A percentile compares a stretch with the other conserved stretches of the same genome.
These are phyloP conservation scores for Euphorbia celastroides DNA, from an alignment of 441 rosid genomes.

Conservation along the genomic window DNA sequence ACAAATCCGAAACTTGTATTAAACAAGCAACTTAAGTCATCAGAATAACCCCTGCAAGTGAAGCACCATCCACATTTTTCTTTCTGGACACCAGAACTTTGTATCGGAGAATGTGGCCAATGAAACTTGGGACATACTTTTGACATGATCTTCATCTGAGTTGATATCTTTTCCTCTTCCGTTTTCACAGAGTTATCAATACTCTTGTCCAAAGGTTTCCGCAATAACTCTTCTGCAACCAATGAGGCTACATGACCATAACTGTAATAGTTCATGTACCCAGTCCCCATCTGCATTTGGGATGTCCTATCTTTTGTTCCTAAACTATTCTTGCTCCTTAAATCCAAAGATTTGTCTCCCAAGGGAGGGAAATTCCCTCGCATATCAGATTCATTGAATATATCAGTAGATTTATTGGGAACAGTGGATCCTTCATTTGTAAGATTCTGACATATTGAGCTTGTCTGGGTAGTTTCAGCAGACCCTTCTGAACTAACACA, in stretches of 20 bases:
- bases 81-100: constrained; percentile 38
- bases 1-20: constrained; percentile 44
- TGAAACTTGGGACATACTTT: constrained; percentile 49
- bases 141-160: constrained; percentile 72
- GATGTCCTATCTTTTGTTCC: constrained; percentile 26
- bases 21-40: constrained; percentile 66
- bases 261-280: constrained; percentile 63
- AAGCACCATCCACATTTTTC: constrained; percentile 99
- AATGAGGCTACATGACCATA: constrained; percentile 69
- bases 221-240: constrained; percentile 59
- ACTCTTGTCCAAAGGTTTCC: constrained; percentile 38
- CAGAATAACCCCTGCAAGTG: constrained; percentile 54
- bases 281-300: constrained; percentile 29
- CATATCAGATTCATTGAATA: constrained; percentile 26
- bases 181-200: constrained; percentile 33
- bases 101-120: constrained; percentile 50
- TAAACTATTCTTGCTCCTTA: constrained; percentile 27
- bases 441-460: constrained; percentile 35
- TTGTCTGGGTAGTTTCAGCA: constrained; percentile 53
- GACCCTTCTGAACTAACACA: constrained; percentile 64
- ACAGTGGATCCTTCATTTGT: constrained; percentile 30
- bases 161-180: constrained; percentile 60
- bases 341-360: constrained; percentile 32
- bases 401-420: constrained; percentile 19
- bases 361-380: constrained; percentile 15